Evolutionary conservation across 257 asterid species (phyloP).

Genomic region (Solanum chiquidenum): DNA sequence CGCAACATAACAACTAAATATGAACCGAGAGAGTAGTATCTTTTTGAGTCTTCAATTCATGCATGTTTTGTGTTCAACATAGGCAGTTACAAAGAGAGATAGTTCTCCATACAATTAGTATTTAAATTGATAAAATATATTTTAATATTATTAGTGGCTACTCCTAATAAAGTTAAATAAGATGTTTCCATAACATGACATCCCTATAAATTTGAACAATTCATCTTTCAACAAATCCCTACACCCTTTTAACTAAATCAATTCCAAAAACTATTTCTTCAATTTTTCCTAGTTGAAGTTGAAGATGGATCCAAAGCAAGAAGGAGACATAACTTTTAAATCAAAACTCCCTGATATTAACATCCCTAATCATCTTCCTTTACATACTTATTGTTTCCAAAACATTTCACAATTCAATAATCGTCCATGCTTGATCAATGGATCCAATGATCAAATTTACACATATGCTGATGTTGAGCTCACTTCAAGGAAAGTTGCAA

Average conservation of each 20-base stretch:
- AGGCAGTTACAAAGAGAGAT: neutral
- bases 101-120: neutral
- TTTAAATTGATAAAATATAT: neutral
- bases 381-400: slow-evolving; percentile 77
- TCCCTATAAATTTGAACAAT: neutral
- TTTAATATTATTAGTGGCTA: neutral
- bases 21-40: neutral
- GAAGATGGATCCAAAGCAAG: slow-evolving; percentile 9
- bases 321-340: slow-evolving; percentile 40
- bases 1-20: too few species aligned
- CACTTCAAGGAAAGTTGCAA: slow-evolving; percentile 32
- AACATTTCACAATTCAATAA: slow-evolving; percentile 26
- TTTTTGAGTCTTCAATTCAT: neutral
- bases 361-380: slow-evolving; percentile 63
- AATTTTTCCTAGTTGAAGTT: neutral
- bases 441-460: slow-evolving; percentile 38
- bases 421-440: slow-evolving; percentile 62
- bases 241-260: neutral
- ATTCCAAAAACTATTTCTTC: neutral
- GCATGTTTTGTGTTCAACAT: neutral
- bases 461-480: slow-evolving; percentile 58
- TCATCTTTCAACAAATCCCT: neutral
- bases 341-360: slow-evolving; percentile 72
- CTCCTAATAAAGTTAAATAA: neutral
- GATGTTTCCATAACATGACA: neutral